Conservation (phyloP, 768 basidiomycete species). For the Pulveroboletus sp. region DNA sequence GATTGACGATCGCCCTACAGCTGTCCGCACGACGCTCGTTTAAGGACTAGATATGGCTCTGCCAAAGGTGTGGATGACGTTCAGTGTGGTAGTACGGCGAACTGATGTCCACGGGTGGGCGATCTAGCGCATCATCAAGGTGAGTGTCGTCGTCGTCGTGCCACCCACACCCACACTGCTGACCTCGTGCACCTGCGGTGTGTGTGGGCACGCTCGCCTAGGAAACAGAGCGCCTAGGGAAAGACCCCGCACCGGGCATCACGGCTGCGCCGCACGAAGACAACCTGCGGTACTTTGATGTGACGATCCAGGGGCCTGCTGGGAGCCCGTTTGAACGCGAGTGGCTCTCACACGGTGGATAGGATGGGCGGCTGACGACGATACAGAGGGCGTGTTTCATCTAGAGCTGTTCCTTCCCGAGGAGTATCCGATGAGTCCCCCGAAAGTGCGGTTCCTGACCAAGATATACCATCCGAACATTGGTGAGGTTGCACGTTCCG, state of each 20-base stretch:
- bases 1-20: slow-evolving; percentile 14
- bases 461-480: slow-evolving; percentile 99
- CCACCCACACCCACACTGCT: slow-evolving; percentile 19
- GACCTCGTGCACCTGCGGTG: slow-evolving; percentile 14
- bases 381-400: slow-evolving; percentile 81
- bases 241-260: slow-evolving; percentile 96
- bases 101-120: slow-evolving; percentile 6
- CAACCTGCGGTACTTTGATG: slow-evolving; percentile 97
- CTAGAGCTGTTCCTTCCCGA: slow-evolving; percentile 98
- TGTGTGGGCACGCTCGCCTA: slow-evolving; percentile 28
- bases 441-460: slow-evolving; percentile 95
- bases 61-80: slow-evolving; percentile 30
- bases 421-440: slow-evolving; percentile 99
- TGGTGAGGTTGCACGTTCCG: slow-evolving; percentile 52
- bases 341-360: slow-evolving; percentile 21
- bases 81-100: not conserved
- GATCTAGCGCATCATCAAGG: slow-evolving; percentile 51
- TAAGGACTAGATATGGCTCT: slow-evolving; percentile 29
- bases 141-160: slow-evolving; percentile 20
- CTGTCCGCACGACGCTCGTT: slow-evolving; percentile 12
- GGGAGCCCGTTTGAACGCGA: slow-evolving; percentile 88
- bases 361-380: slow-evolving; percentile 3
- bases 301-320: slow-evolving; percentile 90
- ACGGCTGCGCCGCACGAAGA: slow-evolving; percentile 95
- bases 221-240: slow-evolving; percentile 96